phyloP scores from a whole-genome alignment of 225 moss, liverwort and hornwort genomes.

The Antitrichia curtipendula region DNA sequence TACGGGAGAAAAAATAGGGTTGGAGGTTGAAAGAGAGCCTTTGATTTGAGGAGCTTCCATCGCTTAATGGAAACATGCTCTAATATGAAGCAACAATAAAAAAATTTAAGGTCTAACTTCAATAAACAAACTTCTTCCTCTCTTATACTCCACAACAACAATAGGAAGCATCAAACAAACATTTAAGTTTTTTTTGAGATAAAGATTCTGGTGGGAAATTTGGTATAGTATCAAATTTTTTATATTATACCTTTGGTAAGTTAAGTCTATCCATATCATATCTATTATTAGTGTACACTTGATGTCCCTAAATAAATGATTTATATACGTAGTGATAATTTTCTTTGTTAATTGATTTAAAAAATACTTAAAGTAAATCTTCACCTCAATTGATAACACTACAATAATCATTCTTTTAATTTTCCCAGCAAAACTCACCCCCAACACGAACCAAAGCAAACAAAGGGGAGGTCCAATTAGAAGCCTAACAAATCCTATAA shows the following conservation, averaged over 20 bases:
- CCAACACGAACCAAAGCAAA: background rate
- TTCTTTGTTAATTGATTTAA: too few species aligned
- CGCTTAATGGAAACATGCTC: too few species aligned
- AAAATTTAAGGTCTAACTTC: too few species aligned
- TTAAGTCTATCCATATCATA: background rate
- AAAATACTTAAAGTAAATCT: background rate
- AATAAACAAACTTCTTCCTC: background rate
- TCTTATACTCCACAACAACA: background rate
- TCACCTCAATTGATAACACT: background rate
- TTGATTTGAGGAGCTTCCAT: too few species aligned
- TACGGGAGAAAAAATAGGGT: too few species aligned
- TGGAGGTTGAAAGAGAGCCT: too few species aligned
- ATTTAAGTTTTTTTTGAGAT: background rate
- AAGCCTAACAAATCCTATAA: background rate
- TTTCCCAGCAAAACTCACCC: background rate
- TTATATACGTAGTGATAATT: background rate
- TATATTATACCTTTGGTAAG: background rate
- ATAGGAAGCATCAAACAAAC: background rate
- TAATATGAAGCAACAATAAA: too few species aligned
- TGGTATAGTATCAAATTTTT: background rate
- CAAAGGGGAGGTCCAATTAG: background rate
- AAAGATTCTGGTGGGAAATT: fast-evolving
- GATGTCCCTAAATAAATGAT: background rate
- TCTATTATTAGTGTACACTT: background rate
- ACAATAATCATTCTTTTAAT: background rate